Evolutionary conservation across 257 asterid species (phyloP), one percentile per base, ranked within the genome.

Genomic region (Fraxinus americana): DNA sequence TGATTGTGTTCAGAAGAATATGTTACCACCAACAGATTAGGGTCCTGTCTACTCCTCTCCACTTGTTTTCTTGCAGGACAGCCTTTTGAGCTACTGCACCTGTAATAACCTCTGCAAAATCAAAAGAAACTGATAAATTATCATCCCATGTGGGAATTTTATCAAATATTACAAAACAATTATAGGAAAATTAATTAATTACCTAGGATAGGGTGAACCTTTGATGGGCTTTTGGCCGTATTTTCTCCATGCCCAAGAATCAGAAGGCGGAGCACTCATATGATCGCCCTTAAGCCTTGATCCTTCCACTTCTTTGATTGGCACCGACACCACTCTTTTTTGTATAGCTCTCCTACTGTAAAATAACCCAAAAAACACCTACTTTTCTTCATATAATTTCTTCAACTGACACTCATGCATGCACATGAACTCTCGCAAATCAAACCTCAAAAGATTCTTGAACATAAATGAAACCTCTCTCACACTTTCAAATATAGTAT

Each of bases 241-340:
- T 82, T 95, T 95, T 61, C 99, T 87, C 99, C 99, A 95, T 48
- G 98, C 93, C 97, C 99, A 95, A 54, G 97, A 90, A 91, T 95
- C 99, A 9, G 91, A 90, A 75, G 98, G 99, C 12, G 99, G 99
- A 82, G 96, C 79, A 17, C 90, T 91, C 83, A 89, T 89, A 79
- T 83, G 92, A 78, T 93, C 99, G 13, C 91, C 91, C 84, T 91
- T 95, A 84, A 86, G 70, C 65, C 93, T 80, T 14, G 90, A 76
- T 13, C 97, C 98, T 34, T 91, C 97, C 4, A 77, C 83, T 79
- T 93, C 98, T 77, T 82, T 90, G 75, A 95, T 87, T 14, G 97
- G 91, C 81, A 95, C 91, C 2, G 92, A 87, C 74, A 95, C 87
- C 72, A 93, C 97, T 83, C 92, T 83, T 77, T 95, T 95, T 82